Evolutionary conservation across 2,329 filamentous ascomycete species (phyloP).

Genomic region (Aphanocladium album): DNA sequence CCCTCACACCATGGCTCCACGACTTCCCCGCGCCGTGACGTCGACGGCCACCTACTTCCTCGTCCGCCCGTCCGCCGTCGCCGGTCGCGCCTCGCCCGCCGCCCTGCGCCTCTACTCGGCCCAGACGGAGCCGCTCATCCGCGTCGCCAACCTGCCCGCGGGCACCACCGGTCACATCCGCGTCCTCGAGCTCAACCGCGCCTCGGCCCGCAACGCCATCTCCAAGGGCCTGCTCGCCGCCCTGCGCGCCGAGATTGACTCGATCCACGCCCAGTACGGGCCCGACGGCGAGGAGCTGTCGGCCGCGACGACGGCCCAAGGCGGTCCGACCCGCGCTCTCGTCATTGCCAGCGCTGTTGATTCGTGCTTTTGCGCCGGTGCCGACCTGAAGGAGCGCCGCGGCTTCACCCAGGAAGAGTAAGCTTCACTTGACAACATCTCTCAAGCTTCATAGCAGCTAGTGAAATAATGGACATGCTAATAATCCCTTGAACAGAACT

Average conservation of each 20-base stretch:
- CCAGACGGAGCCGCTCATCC: slow-evolving; percentile 52
- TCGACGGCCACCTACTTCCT: slow-evolving; percentile 21
- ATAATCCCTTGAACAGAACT: slow-evolving; percentile 50
- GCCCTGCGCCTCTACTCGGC: slow-evolving; percentile 37
- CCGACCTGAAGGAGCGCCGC: slow-evolving; percentile 84
- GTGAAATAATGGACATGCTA: too few species aligned
- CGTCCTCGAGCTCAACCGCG: slow-evolving; percentile 81
- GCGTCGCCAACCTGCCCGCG: slow-evolving; percentile 69
- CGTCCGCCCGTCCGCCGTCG: slow-evolving; percentile 16
- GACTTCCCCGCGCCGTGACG: slow-evolving; percentile 8
- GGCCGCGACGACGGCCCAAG: slow-evolving; percentile 37
- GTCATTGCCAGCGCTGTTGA: slow-evolving; percentile 84
- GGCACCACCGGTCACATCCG: slow-evolving; percentile 79
- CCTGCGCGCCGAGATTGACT: slow-evolving; percentile 67
- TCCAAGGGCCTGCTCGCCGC: slow-evolving; percentile 70
- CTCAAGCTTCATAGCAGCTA: too few species aligned
- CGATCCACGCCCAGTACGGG: slow-evolving; percentile 61
- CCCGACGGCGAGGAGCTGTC: slow-evolving; percentile 49
- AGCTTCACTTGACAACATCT: neutral
- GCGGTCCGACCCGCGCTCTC: slow-evolving; percentile 67
- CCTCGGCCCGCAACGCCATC: slow-evolving; percentile 83
- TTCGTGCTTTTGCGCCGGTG: slow-evolving; percentile 85
- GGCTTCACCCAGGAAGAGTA: slow-evolving; percentile 76
- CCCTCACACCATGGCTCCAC: neutral
- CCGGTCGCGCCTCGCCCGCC: slow-evolving; percentile 16